These are phyloP conservation scores for Fusarium clavum DNA, from an alignment of 2,329 filamentous ascomycete genomes.

Conservation along the genomic window DNA sequence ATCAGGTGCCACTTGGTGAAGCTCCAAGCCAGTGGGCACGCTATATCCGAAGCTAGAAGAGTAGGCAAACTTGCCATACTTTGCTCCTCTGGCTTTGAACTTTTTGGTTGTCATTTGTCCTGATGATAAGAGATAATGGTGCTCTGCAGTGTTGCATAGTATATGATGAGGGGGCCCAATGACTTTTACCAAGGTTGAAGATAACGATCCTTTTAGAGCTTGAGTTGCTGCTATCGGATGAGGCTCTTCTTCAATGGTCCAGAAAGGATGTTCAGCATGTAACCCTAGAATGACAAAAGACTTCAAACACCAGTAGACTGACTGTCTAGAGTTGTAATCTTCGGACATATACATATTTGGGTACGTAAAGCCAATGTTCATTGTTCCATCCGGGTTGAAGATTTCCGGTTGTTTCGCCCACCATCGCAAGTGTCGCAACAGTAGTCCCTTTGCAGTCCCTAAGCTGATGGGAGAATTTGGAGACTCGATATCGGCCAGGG, in stretches of 20 bases:
- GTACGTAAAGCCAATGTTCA: slow-evolving; percentile 58
- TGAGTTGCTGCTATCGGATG: slow-evolving; percentile 26
- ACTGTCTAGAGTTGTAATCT: slow-evolving; percentile 68
- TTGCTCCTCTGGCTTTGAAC: slow-evolving; percentile 56
- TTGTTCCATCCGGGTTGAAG: slow-evolving; percentile 61
- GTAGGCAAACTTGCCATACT: slow-evolving; percentile 61
- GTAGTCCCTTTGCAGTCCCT: slow-evolving; percentile 60
- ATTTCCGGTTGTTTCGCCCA: slow-evolving; percentile 57
- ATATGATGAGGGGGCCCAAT: slow-evolving; percentile 56
- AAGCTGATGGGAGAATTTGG: slow-evolving; percentile 56
- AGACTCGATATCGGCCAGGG: slow-evolving; percentile 54
- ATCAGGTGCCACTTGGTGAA: slow-evolving; percentile 51
- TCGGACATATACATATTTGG: slow-evolving; percentile 60
- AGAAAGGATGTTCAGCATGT: slow-evolving; percentile 55
- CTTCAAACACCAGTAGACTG: slow-evolving; percentile 66
- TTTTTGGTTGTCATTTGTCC: slow-evolving; percentile 54
- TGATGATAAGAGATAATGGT: slow-evolving; percentile 57
- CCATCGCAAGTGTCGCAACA: slow-evolving; percentile 63
- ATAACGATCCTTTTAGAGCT: neutral
- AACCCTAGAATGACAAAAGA: slow-evolving; percentile 58
- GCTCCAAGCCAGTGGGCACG: slow-evolving; percentile 52
- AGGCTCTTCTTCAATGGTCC: slow-evolving; percentile 54
- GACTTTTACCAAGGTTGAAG: neutral
- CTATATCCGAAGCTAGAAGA: slow-evolving; percentile 60
- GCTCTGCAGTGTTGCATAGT: slow-evolving; percentile 53